phyloP scores from a whole-genome alignment of 176 grass and related monocot genomes.

The Coix lacrymajobi region DNA sequence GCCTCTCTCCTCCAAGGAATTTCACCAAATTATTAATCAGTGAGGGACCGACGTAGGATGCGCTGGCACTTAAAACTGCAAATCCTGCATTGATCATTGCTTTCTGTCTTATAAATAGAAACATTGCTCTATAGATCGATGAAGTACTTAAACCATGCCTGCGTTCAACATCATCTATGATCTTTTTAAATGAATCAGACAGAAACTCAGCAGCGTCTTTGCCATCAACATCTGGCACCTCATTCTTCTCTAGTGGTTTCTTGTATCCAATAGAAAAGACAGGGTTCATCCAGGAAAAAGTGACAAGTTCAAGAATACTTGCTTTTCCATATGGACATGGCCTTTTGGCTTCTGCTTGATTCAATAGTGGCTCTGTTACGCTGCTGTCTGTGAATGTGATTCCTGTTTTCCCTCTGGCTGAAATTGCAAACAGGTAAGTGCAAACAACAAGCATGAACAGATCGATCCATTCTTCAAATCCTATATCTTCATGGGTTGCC shows the following conservation, averaged over 20 bases:
- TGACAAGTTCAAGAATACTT: constrained; percentile 63
- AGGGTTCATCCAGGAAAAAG: constrained; percentile 93
- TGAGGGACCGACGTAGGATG: constrained; percentile 90
- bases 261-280: constrained; percentile 74
- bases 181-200: constrained; percentile 62
- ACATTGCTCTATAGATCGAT: constrained; percentile 77
- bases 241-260: constrained; percentile 77
- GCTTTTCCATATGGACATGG: constrained; percentile 59
- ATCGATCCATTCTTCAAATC: constrained; percentile 44
- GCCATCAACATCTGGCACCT: constrained; percentile 71
- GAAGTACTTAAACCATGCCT: constrained; percentile 54
- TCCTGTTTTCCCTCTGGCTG: constrained; percentile 71
- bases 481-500: constrained; percentile 25
- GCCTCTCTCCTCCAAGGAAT: constrained; percentile 70
- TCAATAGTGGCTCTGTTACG: constrained; percentile 64
- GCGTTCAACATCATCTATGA: constrained; percentile 51
- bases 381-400: constrained; percentile 41
- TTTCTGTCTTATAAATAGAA: constrained; percentile 70
- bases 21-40: constrained; percentile 81
- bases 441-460: constrained; percentile 42
- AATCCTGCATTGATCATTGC: constrained; percentile 75
- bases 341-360: constrained; percentile 49
- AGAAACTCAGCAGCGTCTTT: constrained; percentile 59
- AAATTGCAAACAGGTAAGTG: constrained; percentile 59
- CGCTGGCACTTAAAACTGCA: constrained; percentile 68